These are phyloP conservation scores for Trichoderma harzianum DNA, from an alignment of 2,329 filamentous ascomycete genomes.

Conservation along the genomic window DNA sequence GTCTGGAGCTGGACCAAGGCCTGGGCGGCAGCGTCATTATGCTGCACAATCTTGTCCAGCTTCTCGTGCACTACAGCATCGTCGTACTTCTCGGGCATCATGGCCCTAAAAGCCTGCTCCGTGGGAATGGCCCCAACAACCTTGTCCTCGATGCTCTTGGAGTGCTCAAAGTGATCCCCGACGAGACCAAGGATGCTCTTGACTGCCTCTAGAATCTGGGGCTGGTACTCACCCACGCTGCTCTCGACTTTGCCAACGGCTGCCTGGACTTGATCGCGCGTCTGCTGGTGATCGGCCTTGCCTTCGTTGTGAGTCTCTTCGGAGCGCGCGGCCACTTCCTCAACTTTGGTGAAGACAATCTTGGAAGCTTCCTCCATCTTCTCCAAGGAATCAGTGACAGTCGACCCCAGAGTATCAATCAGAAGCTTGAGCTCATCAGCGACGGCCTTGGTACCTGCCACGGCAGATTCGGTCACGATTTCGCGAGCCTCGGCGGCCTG, in stretches of 20 bases:
- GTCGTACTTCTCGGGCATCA: conserved; percentile 64
- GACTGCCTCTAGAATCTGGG: conserved; percentile 81
- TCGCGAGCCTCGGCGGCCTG: conserved; percentile 72
- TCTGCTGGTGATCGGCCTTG: conserved; percentile 77
- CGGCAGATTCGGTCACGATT: conserved; percentile 66
- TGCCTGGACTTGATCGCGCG: conserved; percentile 75
- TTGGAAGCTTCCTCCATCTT: conserved; percentile 85
- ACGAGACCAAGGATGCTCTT: conserved; percentile 82
- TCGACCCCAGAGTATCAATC: conserved; percentile 78
- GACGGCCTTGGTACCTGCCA: conserved; percentile 71
- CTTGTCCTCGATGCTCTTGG: conserved; percentile 62
- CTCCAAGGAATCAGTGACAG: conserved; percentile 77
- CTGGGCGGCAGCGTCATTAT: conserved; percentile 63
- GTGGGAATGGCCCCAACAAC: conserved; percentile 60
- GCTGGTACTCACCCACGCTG: conserved; percentile 78
- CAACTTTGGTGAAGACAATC: conserved; percentile 78
- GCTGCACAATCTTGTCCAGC: conserved; percentile 52
- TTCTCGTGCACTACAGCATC: conserved; percentile 37
- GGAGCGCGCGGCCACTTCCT: conserved; percentile 70
- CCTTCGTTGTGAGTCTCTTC: conserved; percentile 71
- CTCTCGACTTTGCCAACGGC: conserved; percentile 69
- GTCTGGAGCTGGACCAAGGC: conserved; percentile 73
- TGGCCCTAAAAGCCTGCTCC: conserved; percentile 44
- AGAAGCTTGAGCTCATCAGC: conserved; percentile 84
- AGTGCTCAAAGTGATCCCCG: conserved; percentile 83